Evolutionary conservation across 106 monocot species (phyloP).

Genomic region (Acanthochlamys bracteata): DNA sequence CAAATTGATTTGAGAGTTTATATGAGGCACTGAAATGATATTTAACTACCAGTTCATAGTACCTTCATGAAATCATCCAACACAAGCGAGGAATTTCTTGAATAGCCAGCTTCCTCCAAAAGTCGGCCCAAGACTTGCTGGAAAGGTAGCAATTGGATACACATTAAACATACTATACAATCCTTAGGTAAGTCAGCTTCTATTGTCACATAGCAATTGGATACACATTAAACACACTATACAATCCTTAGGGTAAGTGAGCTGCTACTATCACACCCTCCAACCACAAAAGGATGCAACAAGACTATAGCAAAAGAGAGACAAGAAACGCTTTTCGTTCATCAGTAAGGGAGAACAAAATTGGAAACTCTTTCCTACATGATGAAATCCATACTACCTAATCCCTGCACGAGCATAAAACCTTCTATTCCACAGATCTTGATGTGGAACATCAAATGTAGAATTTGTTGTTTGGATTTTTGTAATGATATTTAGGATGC

Average conservation of each 20-base stretch:
- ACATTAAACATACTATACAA: neutral
- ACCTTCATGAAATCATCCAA: slow-evolving; percentile 62
- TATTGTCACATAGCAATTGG: neutral
- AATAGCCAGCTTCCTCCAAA: slow-evolving; percentile 65
- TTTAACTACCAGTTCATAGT: neutral
- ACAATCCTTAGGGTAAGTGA: neutral
- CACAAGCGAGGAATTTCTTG: slow-evolving; percentile 25
- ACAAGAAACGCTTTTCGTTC: neutral
- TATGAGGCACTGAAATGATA: neutral
- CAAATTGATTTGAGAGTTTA: too few species aligned
- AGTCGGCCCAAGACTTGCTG: slow-evolving; percentile 54
- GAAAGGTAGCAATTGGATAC: neutral
- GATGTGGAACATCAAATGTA: too few species aligned
- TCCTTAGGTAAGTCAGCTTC: neutral
- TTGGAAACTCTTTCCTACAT: too few species aligned
- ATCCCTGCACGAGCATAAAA: too few species aligned
- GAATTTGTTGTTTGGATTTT: too few species aligned
- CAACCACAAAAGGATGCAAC: neutral
- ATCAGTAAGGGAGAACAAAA: too few species aligned
- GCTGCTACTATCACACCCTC: neutral
- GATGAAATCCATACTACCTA: too few species aligned
- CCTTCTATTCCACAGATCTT: too few species aligned
- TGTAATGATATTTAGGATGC: too few species aligned
- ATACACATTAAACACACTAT: neutral
- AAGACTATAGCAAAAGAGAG: neutral